Percentiles rank a stretch among this genome's conserved stretches.
phyloP scores from a whole-genome alignment of 2,329 filamentous ascomycete genomes.

The Drechmeria coniospora region DNA sequence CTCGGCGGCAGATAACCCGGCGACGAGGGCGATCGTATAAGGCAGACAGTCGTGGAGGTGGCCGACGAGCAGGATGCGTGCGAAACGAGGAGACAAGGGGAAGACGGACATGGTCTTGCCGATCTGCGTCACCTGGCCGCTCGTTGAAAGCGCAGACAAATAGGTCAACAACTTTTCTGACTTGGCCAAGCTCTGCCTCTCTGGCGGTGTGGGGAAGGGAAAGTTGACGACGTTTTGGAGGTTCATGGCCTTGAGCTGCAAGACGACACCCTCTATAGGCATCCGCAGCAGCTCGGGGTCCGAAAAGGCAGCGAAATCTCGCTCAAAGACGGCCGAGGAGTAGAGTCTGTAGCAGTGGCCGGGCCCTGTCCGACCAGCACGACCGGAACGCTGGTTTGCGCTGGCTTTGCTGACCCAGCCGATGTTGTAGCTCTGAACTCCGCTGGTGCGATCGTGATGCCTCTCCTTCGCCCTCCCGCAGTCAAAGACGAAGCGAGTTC shows the following conservation, averaged over 20 bases:
- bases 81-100: constrained; percentile 77
- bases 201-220: constrained; percentile 85
- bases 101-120: constrained; percentile 78
- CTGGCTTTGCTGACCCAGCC: constrained; percentile 97
- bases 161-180: constrained; percentile 80
- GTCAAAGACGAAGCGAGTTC: constrained; percentile 90
- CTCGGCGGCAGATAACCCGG: constrained; percentile 75
- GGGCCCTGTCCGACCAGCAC: constrained; percentile 87
- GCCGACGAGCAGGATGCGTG: constrained; percentile 81
- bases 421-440: constrained; percentile 89
- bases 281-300: constrained; percentile 82
- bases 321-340: constrained; percentile 84
- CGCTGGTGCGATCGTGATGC: constrained; percentile 71
- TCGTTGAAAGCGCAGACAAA: constrained; percentile 59
- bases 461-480: constrained; percentile 86
- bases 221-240: constrained; percentile 84
- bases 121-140: constrained; percentile 61
- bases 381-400: constrained; percentile 78
- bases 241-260: constrained; percentile 91
- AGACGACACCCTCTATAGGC: constrained; percentile 80
- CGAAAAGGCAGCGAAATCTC: constrained; percentile 73
- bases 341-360: constrained; percentile 93
- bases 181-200: constrained; percentile 57
- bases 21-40: constrained; percentile 78
- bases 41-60: constrained; percentile 68